Conservation (phyloP, 768 basidiomycete species). For the Boletellus ananas region DNA sequence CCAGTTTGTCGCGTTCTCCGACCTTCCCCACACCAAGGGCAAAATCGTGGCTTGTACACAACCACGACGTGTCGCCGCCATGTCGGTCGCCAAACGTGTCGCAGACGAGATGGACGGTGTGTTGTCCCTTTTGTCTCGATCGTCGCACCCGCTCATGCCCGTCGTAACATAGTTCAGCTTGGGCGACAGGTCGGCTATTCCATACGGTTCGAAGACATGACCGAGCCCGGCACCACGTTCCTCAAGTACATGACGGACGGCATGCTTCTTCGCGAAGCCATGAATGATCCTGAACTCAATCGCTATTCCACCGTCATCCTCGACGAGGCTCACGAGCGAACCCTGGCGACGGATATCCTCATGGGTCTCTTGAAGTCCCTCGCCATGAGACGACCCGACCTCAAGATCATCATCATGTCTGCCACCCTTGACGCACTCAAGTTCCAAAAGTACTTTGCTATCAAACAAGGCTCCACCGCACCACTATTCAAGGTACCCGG, state of each 20-base stretch:
- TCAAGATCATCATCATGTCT: conserved; percentile 98
- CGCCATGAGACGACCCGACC: conserved; percentile 74
- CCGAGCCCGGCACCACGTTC: conserved; percentile 86
- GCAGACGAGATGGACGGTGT: conserved; percentile 98
- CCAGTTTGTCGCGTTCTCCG: conserved; percentile 92
- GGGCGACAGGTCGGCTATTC: conserved; percentile 97
- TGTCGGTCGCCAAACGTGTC: conserved; percentile 97
- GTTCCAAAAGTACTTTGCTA: conserved; percentile 90
- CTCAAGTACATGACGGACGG: conserved; percentile 99
- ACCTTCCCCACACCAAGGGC: conserved; percentile 84
- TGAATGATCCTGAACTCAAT: conserved; percentile 87
- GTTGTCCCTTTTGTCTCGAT: conserved; percentile 25
- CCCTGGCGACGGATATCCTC: conserved; percentile 94
- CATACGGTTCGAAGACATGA: conserved; percentile 91
- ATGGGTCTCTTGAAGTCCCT: conserved; percentile 94
- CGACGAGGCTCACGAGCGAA: conserved; percentile 98
- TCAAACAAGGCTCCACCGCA: conserved; percentile 42
- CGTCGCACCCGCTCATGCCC: conserved; percentile 1
- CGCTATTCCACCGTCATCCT: conserved; percentile 98
- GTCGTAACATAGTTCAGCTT: conserved; percentile 64
- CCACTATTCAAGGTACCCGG: conserved; percentile 91
- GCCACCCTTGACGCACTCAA: conserved; percentile 96
- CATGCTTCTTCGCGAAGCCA: conserved; percentile 97
- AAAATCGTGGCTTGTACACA: conserved; percentile 97
- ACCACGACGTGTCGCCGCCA: conserved; percentile 92